phyloP scores from a whole-genome alignment of 2,329 filamentous ascomycete genomes.

The Xenoacremonium recifei region DNA sequence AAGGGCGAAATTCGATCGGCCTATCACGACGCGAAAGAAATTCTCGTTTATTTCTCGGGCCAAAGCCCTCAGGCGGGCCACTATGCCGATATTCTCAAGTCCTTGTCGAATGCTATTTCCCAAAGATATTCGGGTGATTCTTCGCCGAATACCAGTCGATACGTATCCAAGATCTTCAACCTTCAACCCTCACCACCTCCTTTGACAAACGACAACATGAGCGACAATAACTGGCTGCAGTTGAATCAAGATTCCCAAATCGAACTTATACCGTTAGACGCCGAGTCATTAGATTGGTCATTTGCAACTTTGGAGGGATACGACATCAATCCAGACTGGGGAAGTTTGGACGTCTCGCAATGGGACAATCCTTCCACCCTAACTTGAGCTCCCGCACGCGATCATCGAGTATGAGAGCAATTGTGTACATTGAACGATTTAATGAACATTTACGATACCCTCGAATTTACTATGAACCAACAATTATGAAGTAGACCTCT shows the following conservation, averaged over 20 bases:
- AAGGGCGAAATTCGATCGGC: slow-evolving; percentile 45
- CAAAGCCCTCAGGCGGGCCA: slow-evolving; percentile 56
- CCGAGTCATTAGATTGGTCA: slow-evolving; percentile 8
- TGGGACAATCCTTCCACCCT: slow-evolving; percentile 25
- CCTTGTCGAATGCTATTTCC: slow-evolving; percentile 43
- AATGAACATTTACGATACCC: no score
- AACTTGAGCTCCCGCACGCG: no score
- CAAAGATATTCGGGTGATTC: slow-evolving; percentile 14
- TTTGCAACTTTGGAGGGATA: slow-evolving; percentile 1
- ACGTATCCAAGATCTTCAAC: slow-evolving; percentile 21
- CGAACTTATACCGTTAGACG: slow-evolving; percentile 5
- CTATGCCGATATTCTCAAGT: slow-evolving; percentile 54
- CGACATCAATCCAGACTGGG: slow-evolving; percentile 17
- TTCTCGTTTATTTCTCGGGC: slow-evolving; percentile 46
- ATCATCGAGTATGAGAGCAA: no score
- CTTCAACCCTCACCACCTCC: slow-evolving; percentile 3
- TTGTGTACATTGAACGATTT: no score
- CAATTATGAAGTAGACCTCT: no score
- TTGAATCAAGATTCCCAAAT: background rate
- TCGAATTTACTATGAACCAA: no score
- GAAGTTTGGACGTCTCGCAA: slow-evolving; percentile 21
- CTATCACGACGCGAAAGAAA: slow-evolving; percentile 48
- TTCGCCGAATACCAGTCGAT: slow-evolving; percentile 19
- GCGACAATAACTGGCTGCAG: background rate
- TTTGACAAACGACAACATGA: background rate